Conservation (phyloP, 1,139 yeast species). For the Saccharomycopsis hybrid region DNA sequence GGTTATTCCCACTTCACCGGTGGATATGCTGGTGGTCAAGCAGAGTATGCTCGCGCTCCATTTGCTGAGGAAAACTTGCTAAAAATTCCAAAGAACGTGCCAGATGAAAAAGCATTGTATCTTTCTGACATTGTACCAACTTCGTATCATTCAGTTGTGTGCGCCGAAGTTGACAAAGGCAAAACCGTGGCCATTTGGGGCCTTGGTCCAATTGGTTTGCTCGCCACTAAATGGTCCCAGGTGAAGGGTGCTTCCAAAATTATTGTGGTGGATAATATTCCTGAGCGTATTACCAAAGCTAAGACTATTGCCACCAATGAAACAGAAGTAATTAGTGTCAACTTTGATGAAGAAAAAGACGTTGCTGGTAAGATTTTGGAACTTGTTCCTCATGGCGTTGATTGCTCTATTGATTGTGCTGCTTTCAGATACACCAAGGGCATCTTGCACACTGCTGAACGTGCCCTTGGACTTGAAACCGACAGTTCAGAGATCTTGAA, state of each 20-base stretch:
- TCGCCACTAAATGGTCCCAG: constrained; percentile 40
- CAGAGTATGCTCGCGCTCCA: constrained; percentile 33
- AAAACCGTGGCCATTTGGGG: constrained; percentile 39
- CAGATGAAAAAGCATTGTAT: constrained; percentile 40
- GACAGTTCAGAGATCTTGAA: background rate
- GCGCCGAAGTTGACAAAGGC: constrained; percentile 34
- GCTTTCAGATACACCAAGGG: constrained; percentile 2
- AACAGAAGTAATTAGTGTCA: background rate
- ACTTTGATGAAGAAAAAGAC: background rate
- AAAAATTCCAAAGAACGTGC: constrained; percentile 33
- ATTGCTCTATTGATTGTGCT: background rate
- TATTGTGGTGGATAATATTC: constrained; percentile 32
- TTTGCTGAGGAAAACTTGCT: constrained; percentile 34
- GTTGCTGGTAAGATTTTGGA: background rate
- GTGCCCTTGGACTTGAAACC: constrained; percentile 1
- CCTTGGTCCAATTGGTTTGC: constrained; percentile 46
- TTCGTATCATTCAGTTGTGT: constrained; percentile 41
- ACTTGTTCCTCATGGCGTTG: background rate
- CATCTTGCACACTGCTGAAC: background rate
- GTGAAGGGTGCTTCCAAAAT: constrained; percentile 36
- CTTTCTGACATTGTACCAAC: constrained; percentile 32
- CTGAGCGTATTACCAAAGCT: background rate
- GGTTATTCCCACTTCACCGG: background rate
- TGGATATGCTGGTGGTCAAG: constrained; percentile 42
- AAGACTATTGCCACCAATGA: background rate